Conservation (phyloP, 129 eudicot species). For the Lactuca sativa region DNA sequence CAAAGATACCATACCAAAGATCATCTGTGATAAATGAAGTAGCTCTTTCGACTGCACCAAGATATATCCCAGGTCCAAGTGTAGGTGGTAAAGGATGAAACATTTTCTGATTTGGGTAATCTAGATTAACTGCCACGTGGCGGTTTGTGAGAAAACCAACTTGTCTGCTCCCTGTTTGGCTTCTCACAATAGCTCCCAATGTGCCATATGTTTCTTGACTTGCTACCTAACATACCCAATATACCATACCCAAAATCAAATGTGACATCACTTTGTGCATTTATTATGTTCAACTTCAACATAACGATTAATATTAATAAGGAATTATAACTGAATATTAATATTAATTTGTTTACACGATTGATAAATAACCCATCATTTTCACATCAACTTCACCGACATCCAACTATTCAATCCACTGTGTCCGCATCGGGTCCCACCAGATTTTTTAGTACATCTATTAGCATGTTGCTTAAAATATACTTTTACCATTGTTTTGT, state of each 20-base stretch:
- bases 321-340: neutral
- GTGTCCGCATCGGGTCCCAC: too few species aligned
- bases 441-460: too few species aligned
- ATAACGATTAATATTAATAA: neutral
- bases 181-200: conserved; percentile 96
- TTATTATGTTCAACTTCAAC: neutral
- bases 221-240: conserved; percentile 59
- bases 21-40: conserved; percentile 95
- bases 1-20: conserved; percentile 94
- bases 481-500: too few species aligned
- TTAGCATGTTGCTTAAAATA: too few species aligned
- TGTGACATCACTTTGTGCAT: neutral
- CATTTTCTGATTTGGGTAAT: conserved; percentile 98
- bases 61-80: conserved; percentile 96
- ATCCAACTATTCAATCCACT: too few species aligned
- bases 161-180: conserved; percentile 93
- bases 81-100: conserved; percentile 97
- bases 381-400: neutral
- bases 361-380: conserved; percentile 3
- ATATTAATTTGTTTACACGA: too few species aligned
- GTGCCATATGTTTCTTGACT: conserved; percentile 97
- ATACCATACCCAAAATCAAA: neutral
- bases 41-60: conserved; percentile 98
- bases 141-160: conserved; percentile 96
- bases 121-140: conserved; percentile 89